phyloP scores from a whole-genome alignment of 2,329 filamentous ascomycete species.

The Fusarium nelsonii region DNA sequence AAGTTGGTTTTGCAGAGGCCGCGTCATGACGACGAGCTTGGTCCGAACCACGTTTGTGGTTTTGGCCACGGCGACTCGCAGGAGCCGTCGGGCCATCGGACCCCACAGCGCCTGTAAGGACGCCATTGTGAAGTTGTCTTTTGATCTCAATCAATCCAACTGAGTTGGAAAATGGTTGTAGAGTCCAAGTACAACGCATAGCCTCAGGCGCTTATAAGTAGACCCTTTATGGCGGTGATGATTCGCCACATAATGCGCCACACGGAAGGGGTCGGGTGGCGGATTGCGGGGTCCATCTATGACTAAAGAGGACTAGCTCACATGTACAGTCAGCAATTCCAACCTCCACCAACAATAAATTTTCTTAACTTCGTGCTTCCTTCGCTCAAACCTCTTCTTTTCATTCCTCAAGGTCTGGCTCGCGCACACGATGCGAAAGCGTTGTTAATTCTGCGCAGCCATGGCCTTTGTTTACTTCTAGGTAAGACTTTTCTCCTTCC shows the following conservation, averaged over 20 bases:
- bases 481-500: constrained; percentile 40
- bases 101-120: constrained; percentile 69
- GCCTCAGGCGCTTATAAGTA: constrained; percentile 25
- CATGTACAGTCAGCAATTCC: constrained; percentile 41
- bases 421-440: constrained; percentile 44
- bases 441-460: constrained; percentile 20
- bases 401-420: constrained; percentile 42
- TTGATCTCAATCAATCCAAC: constrained; percentile 37
- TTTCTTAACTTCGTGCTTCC: constrained; percentile 39
- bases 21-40: constrained; percentile 61
- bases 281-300: constrained; percentile 44
- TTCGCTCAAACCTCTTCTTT: constrained; percentile 32
- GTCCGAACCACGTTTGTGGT: constrained; percentile 64
- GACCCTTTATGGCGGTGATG: constrained; percentile 45
- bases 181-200: constrained; percentile 27
- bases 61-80: constrained; percentile 65
- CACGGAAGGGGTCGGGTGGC: constrained; percentile 41
- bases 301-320: constrained; percentile 42
- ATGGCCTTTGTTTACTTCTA: constrained; percentile 31
- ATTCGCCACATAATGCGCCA: constrained; percentile 54
- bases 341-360: constrained; percentile 45
- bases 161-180: constrained; percentile 41
- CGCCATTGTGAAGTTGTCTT: constrained; percentile 61
- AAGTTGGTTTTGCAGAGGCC: constrained; percentile 60
- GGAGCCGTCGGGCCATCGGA: constrained; percentile 66